A percentile compares a stretch with the other conserved stretches of the same genome.
Evolutionary conservation across 2,329 filamentous ascomycete species (phyloP).

Genomic region (Coleophoma crateriformis): DNA sequence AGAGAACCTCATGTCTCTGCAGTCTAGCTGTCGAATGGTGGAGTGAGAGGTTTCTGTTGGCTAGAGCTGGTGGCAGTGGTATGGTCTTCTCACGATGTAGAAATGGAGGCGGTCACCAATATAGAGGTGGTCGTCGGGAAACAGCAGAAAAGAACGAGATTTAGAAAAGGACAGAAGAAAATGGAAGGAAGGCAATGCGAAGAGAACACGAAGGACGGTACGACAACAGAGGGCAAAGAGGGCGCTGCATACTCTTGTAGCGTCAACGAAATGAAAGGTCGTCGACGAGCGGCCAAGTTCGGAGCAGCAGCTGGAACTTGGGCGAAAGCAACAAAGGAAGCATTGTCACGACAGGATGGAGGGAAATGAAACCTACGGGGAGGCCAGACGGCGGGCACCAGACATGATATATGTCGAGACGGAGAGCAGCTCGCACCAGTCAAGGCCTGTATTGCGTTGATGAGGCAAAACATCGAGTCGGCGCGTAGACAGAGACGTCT

Average conservation of each 20-base stretch:
- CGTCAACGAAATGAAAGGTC: neutral
- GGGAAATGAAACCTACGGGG: neutral
- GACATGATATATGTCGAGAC: neutral
- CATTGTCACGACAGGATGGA: neutral
- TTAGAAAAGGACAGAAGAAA: no score
- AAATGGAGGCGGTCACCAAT: no score
- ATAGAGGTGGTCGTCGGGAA: no score
- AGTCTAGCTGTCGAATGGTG: no score
- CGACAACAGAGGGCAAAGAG: neutral
- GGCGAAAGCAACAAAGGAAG: neutral
- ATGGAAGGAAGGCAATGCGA: no score
- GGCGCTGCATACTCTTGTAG: neutral
- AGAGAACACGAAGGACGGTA: no score
- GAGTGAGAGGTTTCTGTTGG: no score
- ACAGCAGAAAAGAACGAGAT: no score
- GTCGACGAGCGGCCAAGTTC: neutral
- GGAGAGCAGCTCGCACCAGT: neutral
- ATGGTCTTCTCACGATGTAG: no score
- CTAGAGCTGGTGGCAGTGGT: no score
- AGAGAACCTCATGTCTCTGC: no score
- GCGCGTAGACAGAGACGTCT: neutral
- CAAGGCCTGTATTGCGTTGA: neutral
- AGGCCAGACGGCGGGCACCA: neutral
- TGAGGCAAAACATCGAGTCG: neutral
- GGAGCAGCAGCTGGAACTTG: no score